Evolutionary conservation across 148 eudicot species (phyloP), one percentile per base, ranked within the genome.

Genomic region (Vaccinium macrocarpon): DNA sequence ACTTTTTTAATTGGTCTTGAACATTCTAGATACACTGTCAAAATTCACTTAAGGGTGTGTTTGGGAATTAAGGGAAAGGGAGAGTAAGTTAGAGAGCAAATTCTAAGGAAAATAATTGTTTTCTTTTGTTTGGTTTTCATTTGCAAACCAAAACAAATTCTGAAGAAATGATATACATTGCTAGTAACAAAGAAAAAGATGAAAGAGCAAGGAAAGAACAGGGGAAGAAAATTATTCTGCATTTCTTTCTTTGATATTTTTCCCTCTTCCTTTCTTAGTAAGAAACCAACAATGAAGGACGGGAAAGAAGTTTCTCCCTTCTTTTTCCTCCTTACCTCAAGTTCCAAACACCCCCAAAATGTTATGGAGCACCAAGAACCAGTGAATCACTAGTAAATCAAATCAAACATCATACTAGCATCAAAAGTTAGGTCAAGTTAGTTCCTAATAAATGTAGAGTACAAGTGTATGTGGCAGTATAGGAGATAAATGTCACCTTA

Each of bases 401-500:
- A 53, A 79, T 79, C 18, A 9, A 9, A 53, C 16, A 42, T 79
- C 15, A 38, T 32, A 79, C 59, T 55, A 79, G 80, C 57, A 51
- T 29, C 19, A 55, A 18, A 55, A 55, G 27, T 79, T 79, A 55
- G 57, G 55, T 79, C 66, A 9, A 27, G 51, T 59, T 78, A 53
- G 48, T 42, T 16, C 25, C 48, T 25, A 55, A 50, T 18, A 55
- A 18, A 21, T 29, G 18, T n/a, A 25, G 3, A 62, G 5, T 57
- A 32, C 70, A 53, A 32, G 70, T 38, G 71, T 79, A 18, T 80
- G 59, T 4, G 5, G 61, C 23, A 66, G 32, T 66, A 68, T 66
- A 19, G 6, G 56, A 55, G 57, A 32, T 32, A 50, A 72, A 78
- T 16, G 62, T 32, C 14, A 97, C 99, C 96, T 97, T 95, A 52